Conservation (phyloP, 352 stramenopile species). For the Plasmopara viticola region DNA sequence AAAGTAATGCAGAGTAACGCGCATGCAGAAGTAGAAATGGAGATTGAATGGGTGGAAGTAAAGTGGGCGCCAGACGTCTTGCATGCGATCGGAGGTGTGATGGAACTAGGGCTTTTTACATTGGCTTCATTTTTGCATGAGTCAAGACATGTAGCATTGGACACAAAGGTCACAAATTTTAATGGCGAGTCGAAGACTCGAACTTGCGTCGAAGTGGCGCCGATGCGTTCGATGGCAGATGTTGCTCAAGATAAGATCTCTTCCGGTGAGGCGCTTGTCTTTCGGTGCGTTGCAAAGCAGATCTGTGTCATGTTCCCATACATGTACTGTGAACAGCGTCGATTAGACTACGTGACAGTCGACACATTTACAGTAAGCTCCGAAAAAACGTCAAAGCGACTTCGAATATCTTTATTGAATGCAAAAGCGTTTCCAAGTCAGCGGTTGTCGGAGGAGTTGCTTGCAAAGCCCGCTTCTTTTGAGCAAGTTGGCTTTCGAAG, state of each 20-base stretch:
- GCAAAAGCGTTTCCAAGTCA: conserved; percentile 27
- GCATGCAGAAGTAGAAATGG: conserved; percentile 59
- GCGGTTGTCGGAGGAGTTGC: conserved; percentile 7
- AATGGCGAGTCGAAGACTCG: conserved; percentile 5
- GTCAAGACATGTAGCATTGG: conserved; percentile 4
- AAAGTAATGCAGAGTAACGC: conserved; percentile 30
- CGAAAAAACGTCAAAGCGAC: conserved; percentile 40
- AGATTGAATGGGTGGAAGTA: conserved; percentile 70
- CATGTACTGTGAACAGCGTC: conserved; percentile 15
- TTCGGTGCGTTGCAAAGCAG: conserved; percentile 58
- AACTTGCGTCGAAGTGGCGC: conserved; percentile 20
- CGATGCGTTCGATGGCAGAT: conserved; percentile 35
- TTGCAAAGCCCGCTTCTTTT: neutral
- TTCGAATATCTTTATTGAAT: conserved; percentile 44
- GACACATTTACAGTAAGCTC: conserved; percentile 58
- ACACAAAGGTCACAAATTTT: neutral
- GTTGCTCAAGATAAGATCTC: conserved; percentile 32
- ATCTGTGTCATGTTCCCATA: conserved; percentile 48
- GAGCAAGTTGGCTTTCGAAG: conserved; percentile 2
- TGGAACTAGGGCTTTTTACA: conserved; percentile 49
- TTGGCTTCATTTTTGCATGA: conserved; percentile 29
- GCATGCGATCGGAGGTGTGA: conserved; percentile 51
- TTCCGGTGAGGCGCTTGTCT: conserved; percentile 40
- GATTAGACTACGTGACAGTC: conserved; percentile 57
- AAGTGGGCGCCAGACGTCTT: conserved; percentile 58